A percentile compares a stretch with the other conserved stretches of the same genome.
These are phyloP conservation scores for Salvia splendens DNA, from an alignment of 257 asterid species.

Conservation along the genomic window DNA sequence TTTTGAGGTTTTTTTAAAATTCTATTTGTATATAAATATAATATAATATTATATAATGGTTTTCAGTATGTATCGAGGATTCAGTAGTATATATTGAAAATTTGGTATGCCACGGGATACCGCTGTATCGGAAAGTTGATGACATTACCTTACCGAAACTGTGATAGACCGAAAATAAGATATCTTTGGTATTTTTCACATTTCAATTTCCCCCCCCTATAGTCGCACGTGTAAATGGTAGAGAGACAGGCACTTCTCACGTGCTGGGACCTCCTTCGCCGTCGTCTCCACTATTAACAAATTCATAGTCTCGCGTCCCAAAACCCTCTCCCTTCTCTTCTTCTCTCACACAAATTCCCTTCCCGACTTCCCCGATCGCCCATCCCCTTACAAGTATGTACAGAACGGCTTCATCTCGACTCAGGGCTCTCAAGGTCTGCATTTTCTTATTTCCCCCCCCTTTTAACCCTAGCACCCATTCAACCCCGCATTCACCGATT, in stretches of 20 bases:
- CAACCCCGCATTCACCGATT: constrained; percentile 7
- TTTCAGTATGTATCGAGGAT: too few species aligned
- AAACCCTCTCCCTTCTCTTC: background rate
- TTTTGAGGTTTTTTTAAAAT: too few species aligned
- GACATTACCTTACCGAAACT: too few species aligned
- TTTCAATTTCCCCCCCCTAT: too few species aligned
- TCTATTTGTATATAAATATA: too few species aligned
- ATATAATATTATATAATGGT: too few species aligned
- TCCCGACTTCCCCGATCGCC: constrained; percentile 21
- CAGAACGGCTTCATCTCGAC: constrained; percentile 62
- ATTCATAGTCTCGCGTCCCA: background rate
- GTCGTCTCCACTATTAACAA: constrained; percentile 19
- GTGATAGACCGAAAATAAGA: too few species aligned
- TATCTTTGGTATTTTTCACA: too few species aligned
- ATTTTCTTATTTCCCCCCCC: background rate
- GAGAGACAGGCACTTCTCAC: constrained; percentile 16
- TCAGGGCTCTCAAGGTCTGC: constrained; percentile 67
- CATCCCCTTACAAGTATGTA: constrained; percentile 48
- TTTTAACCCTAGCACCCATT: constrained; percentile 8
- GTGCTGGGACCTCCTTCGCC: constrained; percentile 42
- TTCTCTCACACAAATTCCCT: background rate
- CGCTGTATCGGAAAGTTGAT: too few species aligned
- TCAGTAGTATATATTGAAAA: too few species aligned
- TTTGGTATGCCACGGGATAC: too few species aligned
- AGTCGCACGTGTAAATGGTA: constrained; percentile 16